A percentile compares a stretch with the other conserved stretches of the same genome.
These are phyloP conservation scores for Naganishia sp. DNA, from an alignment of 1,284 basidiomycete genomes.

Conservation along the genomic window DNA sequence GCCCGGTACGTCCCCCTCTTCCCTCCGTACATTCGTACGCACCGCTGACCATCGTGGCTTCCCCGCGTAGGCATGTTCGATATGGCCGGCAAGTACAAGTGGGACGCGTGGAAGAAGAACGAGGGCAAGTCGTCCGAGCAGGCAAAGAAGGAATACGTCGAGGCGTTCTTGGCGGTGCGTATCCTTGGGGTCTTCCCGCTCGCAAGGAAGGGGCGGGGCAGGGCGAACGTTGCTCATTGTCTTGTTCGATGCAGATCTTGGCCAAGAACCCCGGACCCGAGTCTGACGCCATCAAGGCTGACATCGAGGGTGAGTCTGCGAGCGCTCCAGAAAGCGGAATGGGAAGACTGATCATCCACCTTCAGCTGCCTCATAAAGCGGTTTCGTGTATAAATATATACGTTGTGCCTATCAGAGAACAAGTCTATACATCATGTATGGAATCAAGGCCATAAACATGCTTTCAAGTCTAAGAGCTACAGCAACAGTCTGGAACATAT, in stretches of 20 bases:
- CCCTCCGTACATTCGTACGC: neutral
- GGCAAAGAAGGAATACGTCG: conserved; percentile 70
- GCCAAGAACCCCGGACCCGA: conserved; percentile 25
- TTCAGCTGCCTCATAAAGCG: neutral
- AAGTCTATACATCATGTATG: neutral
- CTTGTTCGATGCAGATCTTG: conserved; percentile 14
- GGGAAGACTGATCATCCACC: neutral
- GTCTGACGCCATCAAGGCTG: conserved; percentile 29
- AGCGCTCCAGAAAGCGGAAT: neutral
- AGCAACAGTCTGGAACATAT: neutral
- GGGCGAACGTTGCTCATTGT: neutral
- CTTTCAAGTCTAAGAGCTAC: conserved; percentile 20
- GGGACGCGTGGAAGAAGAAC: conserved; percentile 78
- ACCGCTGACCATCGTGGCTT: neutral
- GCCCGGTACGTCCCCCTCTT: conserved; percentile 38
- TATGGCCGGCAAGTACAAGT: conserved; percentile 54
- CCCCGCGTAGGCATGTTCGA: conserved; percentile 44
- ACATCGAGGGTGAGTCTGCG: conserved; percentile 19
- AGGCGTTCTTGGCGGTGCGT: conserved; percentile 59
- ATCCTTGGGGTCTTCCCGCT: too few relatives aligned
- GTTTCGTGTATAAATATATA: neutral
- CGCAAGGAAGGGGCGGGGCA: too few relatives aligned
- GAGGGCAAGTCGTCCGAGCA: conserved; percentile 72
- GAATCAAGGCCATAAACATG: conserved; percentile 2
- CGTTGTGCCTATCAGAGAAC: neutral